Base-by-base conservation (phyloP, 1,284 basidiomycete species). In the Coriolopsis trogii region DNA sequence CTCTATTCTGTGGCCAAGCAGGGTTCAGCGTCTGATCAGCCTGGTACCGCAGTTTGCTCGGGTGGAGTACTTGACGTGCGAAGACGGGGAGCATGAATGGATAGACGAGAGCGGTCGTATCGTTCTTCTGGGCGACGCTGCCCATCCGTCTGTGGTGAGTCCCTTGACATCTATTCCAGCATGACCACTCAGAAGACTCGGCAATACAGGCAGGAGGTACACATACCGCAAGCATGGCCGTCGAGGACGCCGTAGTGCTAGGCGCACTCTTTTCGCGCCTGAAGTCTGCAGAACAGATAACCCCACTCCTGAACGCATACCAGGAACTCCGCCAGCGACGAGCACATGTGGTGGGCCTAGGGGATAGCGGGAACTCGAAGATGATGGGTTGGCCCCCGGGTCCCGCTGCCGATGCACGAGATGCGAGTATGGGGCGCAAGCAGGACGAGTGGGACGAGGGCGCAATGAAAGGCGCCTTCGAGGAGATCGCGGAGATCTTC, bases 81-180 rank as follows among this genome's bases (percentile, higher is more conserved):
- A 69, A n/a, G 48, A 64, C 1, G 68, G 71, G 4, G 63, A 80
- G 7, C 76, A 82, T 29, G 73, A 80, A 21, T 87, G 85, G 84
- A 76, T 80, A 0, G 78, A 83, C 54, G 60, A 70, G 0, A 70
- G 68, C 23, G 71, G 72, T 3, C 69, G 69, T n/a, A 65, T 80
- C n/a, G 60, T 78, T n/a, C 64, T 80, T 5, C 61, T 81, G 25
- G 79, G 79, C 29, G 78, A 80, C 53, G 73, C 77, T 1, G 77
- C 77, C 4, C 78, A 79, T 58, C 73, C 78, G 0, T 68, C 76
- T 44, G 67, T 70, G 66, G 53, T 65, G 76, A 43, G 70, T 80
- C 20, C 41, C 18, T 30, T 30, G 18, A 13, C 10, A 20, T 21
- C 21, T 28, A 21, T 10, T 28, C 12, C 16, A 9, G 20, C 31